These are phyloP conservation scores for Nicotiana sylvestris DNA, from an alignment of 257 asterid species.

Conservation along the genomic window DNA sequence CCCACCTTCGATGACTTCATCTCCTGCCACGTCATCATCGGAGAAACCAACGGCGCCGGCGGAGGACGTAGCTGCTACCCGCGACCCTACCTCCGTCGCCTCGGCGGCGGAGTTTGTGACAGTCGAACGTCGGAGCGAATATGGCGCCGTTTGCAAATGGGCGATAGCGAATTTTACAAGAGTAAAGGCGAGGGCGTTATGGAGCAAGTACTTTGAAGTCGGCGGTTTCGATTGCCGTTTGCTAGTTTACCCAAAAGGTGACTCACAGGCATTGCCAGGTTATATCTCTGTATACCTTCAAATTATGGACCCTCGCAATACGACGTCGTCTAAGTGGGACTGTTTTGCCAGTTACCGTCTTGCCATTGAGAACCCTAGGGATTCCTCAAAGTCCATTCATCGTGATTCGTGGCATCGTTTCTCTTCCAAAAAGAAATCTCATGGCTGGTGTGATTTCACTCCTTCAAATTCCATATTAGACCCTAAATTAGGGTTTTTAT, in stretches of 20 bases:
- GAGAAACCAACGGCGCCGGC: conserved; percentile 59
- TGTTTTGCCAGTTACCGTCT: conserved; percentile 95
- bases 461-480: conserved; percentile 65
- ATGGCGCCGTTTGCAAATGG: conserved; percentile 82
- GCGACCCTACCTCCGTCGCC: conserved; percentile 31
- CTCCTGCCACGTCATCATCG: conserved; percentile 31
- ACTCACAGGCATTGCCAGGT: conserved; percentile 89
- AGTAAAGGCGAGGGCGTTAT: conserved; percentile 74
- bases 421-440: conserved; percentile 87
- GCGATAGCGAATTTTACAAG: conserved; percentile 67
- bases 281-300: conserved; percentile 75
- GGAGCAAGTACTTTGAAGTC: conserved; percentile 90
- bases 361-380: conserved; percentile 59
- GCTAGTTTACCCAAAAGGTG: conserved; percentile 87
- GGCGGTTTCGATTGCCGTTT: conserved; percentile 94
- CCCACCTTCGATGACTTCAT: conserved; percentile 29
- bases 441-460: conserved; percentile 98
- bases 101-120: conserved; percentile 50
- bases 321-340: conserved; percentile 87
- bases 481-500: conserved; percentile 69
- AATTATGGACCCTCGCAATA: conserved; percentile 70
- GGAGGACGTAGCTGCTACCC: conserved; percentile 52
- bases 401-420: conserved; percentile 96
- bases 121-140: conserved; percentile 75
- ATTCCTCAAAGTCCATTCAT: conserved; percentile 69